Conservation (phyloP, 2,329 filamentous ascomycete genomes). For the Neofusicoccum parvum region DNA sequence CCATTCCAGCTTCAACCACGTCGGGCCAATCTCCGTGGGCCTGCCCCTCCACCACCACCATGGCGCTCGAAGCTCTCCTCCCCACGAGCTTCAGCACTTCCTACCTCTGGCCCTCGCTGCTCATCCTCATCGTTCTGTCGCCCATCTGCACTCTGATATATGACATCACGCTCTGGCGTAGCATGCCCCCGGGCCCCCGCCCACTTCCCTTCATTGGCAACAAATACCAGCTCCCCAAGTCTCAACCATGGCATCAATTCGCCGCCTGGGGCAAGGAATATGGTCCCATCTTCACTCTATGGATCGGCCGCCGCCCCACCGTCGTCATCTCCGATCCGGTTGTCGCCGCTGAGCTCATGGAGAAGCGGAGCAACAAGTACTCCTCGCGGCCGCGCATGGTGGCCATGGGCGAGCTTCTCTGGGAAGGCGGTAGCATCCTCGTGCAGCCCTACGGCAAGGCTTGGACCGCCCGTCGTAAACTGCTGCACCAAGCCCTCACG, state of each 20-base stretch:
- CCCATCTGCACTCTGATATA: slow-evolving; percentile 27
- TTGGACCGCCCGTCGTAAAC: slow-evolving; percentile 48
- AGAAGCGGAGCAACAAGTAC: slow-evolving; percentile 50
- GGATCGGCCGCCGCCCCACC: slow-evolving; percentile 50
- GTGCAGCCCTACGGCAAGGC: slow-evolving; percentile 54
- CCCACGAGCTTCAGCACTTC: not conserved
- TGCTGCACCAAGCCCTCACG: slow-evolving; percentile 49
- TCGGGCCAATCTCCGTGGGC: no score
- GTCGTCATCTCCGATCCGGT: slow-evolving; percentile 49
- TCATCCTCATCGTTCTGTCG: not conserved
- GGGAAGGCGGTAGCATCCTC: slow-evolving; percentile 48
- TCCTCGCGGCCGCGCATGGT: slow-evolving; percentile 49
- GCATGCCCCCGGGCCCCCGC: slow-evolving; percentile 51
- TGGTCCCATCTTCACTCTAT: slow-evolving; percentile 52
- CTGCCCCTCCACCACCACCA: not conserved
- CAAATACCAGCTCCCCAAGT: slow-evolving; percentile 33
- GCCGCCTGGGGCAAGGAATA: slow-evolving; percentile 48
- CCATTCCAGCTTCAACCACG: not conserved
- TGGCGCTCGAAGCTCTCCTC: not conserved
- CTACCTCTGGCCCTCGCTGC: not conserved
- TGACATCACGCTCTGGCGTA: slow-evolving; percentile 36
- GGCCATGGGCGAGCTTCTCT: slow-evolving; percentile 49
- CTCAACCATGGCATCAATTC: slow-evolving; percentile 41
- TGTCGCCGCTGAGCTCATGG: slow-evolving; percentile 49
- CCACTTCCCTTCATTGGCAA: slow-evolving; percentile 50